Percentiles rank a stretch among this genome's conserved stretches.
Evolutionary conservation across 2,329 filamentous ascomycete species (phyloP).

Genomic region (Clonostachys solani): DNA sequence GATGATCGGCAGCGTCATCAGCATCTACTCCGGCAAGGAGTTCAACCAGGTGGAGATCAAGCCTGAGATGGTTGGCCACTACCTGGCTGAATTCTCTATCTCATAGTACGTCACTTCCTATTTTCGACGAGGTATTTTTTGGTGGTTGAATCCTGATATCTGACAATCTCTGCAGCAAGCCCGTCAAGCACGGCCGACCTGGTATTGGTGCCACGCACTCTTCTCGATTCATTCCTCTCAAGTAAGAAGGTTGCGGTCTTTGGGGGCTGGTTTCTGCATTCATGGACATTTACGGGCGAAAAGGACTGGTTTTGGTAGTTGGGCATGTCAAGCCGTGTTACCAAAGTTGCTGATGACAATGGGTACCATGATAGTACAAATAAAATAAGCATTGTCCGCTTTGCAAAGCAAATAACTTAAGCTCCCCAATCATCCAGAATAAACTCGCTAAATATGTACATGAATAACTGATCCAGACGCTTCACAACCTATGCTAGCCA

Average conservation of each 20-base stretch:
- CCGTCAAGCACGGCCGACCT: conserved; percentile 99
- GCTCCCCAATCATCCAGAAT: no score
- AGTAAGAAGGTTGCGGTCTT: conserved; percentile 70
- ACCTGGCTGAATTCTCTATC: conserved; percentile 99
- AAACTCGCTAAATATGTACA: no score
- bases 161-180: conserved; percentile 70
- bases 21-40: conserved; percentile 99
- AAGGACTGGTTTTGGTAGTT: conserved; percentile 51
- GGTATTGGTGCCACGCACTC: conserved; percentile 99
- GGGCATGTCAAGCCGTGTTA: conserved; percentile 29
- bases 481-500: no score
- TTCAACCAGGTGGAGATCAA: conserved; percentile 99
- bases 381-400: conserved; percentile 13
- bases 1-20: conserved; percentile 98
- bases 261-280: conserved; percentile 49
- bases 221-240: conserved; percentile 99
- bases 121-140: not conserved
- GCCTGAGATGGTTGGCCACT: conserved; percentile 99
- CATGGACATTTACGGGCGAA: conserved; percentile 52
- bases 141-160: conserved; percentile 13
- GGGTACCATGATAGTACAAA: conserved; percentile 39
- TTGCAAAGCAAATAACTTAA: conserved; percentile 5
- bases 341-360: conserved; percentile 38
- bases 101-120: conserved; percentile 74
- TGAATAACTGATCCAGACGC: no score